Evolutionary conservation across 176 grass and related monocot genomes (phyloP).

Genomic region (Oryza australiensis): DNA sequence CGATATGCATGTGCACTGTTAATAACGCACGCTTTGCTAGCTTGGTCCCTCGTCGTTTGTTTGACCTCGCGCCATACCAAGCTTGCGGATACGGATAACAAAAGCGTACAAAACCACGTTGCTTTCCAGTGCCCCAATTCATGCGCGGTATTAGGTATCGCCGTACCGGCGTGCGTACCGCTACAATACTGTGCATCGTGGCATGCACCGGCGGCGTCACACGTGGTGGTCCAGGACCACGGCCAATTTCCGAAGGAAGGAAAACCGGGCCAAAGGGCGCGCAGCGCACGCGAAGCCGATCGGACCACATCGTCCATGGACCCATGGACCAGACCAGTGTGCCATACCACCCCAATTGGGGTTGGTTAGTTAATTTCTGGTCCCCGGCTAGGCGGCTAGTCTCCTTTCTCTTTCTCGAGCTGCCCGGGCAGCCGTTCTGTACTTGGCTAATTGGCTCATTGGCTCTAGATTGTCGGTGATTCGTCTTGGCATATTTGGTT

Average conservation of each 20-base stretch:
- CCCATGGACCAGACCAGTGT: not conserved
- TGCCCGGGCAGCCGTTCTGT: not conserved
- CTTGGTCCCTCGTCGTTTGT: not conserved
- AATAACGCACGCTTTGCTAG: not conserved
- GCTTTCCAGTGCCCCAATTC: not conserved
- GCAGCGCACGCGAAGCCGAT: not conserved
- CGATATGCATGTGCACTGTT: not conserved
- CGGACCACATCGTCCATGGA: not conserved
- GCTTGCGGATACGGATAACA: not conserved
- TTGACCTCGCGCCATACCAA: not conserved
- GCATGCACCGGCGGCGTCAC: not conserved
- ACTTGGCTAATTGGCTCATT: no score
- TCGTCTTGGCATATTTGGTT: no score
- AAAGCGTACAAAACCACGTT: not conserved
- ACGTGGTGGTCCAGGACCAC: constrained; percentile 29
- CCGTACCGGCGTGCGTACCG: not conserved
- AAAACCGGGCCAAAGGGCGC: not conserved
- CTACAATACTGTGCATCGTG: not conserved
- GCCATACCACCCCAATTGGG: not conserved
- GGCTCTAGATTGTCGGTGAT: no score
- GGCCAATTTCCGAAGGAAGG: not conserved
- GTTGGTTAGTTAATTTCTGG: not conserved
- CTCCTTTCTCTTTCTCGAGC: no score
- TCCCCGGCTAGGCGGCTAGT: not conserved
- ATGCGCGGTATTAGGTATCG: not conserved